Base-by-base conservation (phyloP, 1,284 basidiomycete species). In the Cryptococcus depauperatus region DNA sequence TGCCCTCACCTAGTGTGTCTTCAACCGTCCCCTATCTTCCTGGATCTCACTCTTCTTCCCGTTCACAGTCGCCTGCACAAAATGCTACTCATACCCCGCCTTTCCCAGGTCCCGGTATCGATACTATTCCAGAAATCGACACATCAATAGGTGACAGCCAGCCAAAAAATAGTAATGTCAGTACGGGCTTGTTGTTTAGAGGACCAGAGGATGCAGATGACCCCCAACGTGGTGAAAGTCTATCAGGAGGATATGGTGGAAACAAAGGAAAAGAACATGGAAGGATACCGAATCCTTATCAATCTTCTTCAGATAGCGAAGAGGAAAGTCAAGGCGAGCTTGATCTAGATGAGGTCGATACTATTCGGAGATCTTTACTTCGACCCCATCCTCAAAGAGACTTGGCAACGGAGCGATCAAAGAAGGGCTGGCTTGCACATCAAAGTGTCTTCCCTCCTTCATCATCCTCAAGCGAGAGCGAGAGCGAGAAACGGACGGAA, bases 371-470 rank as follows among this genome's bases (percentile, higher is more conserved):
- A 22, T 62, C 60, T 0, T 43, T 68, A 1, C 37, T 55, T 13
- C 48, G 42, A 5, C 46, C 46, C 7, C n/a, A 21, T 37, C 41
- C 49, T 25, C 37, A 47, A 22, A 35, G 22, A 10, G n/a, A 35
- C 16, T 43, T 52, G 0, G 21, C 44, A 21, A 51, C 58, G 5
- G 49, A 54, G 29, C 42, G 58, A 23, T 50, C 54, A 22, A 63
- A 61, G 45, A 63, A 61, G 44, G 70, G 70, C 4, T 73, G 71
- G 71, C 51, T 70, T 2, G 70, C 69, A 3, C 68, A 73, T 55
- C 70, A 71, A 45, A 68, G 64, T 42, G 56, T 70, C 13, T 71
- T 69, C 34, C 71, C 70, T 1, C 56, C 68, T 21, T 64, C 65
- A 6, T 61, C 60, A 1, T 66, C 64, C 0, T 61, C 58, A 30